Evolutionary conservation across 495 filamentous ascomycete species (phyloP), one percentile per base, ranked within the genome.

Genomic region (Jackrogersella multiformis): DNA sequence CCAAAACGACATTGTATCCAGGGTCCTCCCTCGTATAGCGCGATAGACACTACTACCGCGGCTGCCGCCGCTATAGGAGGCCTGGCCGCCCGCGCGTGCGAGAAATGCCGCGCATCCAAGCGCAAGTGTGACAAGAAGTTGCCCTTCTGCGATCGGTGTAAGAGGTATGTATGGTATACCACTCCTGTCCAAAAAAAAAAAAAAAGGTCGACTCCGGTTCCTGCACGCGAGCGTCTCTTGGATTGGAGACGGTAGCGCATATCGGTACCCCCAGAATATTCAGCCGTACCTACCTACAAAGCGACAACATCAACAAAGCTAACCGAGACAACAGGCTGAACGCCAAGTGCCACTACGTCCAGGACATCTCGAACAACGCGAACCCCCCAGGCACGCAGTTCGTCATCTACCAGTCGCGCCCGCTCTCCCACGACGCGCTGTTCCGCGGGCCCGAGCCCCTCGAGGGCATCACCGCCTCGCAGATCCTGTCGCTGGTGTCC

Each of bases 91-190:
- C 74, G 74, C 28, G 74, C 74, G 13, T 76, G 74, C 30, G 74
- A 76, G 66, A 76, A 71, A 38, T 71, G 74, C 46, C 73, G 72
- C 42, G 65, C 72, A 1, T 74, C 74, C 9, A 76, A 76, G 26
- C 69, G 73, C 34, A 76, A 76, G 55, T 76, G 74, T 34, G 74
- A 76, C 45, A 76, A 76, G 65, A 74, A 73, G 49, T 49, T 76
- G 57, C 74, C 74, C 1, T 69, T 51, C 41, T 76, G 74, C 52
- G 68, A 73, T 9, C 59, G 74, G 41, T 76, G 74, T 59, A 71
- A 64, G 48, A 72, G 74, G 74, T 76, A 70, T 23, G 74, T 76
- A 70, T 23, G 34, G 35, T 36, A 30, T 41, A 24, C 18, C 18
- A 12, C 34, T 26, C 38, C 4, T 23, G 23, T 13, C 13, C 34